A percentile compares a stretch with the other conserved stretches of the same genome.
These are phyloP conservation scores for Dictyostelium brefeldianum DNA, from an alignment of 78 protist genomes.

Conservation along the genomic window DNA sequence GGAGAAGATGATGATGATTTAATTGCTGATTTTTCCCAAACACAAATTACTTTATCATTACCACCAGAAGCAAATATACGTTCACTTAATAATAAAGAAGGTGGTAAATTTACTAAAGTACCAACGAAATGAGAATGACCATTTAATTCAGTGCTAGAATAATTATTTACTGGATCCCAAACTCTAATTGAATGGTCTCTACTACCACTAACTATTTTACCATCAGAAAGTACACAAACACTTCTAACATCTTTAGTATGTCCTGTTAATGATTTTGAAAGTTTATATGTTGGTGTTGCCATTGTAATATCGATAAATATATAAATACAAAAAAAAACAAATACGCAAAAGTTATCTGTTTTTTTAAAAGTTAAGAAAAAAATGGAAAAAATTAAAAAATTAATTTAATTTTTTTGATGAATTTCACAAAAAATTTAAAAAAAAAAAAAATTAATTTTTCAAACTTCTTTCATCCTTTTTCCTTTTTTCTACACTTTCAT, in stretches of 20 bases:
- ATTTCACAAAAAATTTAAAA: no score
- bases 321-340: not conserved
- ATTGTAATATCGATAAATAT: not conserved
- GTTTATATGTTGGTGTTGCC: conserved; percentile 18
- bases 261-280: conserved; percentile 50
- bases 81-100: conserved; percentile 7
- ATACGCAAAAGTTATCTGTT: not conserved
- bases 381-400: no score
- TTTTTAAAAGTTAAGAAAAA: no score
- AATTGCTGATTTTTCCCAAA: conserved; percentile 60
- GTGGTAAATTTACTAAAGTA: conserved; percentile 21
- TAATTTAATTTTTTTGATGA: no score
- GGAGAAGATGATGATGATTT: not conserved
- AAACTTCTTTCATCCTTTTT: not conserved
- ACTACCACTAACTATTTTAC: conserved; percentile 47
- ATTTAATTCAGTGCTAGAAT: conserved; percentile 2
- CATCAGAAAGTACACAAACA: conserved; percentile 45
- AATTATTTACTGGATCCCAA: conserved; percentile 50
- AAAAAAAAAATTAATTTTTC: no score
- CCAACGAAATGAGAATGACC: conserved; percentile 79
- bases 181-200: conserved; percentile 64
- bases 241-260: conserved; percentile 73
- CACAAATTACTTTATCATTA: conserved; percentile 76
- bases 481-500: not conserved
- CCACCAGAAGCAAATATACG: conserved; percentile 81